Percentiles rank a stretch among this genome's conserved stretches.
These are phyloP conservation scores for Salix udensis DNA, from an alignment of 345 rosid species.

Conservation along the genomic window DNA sequence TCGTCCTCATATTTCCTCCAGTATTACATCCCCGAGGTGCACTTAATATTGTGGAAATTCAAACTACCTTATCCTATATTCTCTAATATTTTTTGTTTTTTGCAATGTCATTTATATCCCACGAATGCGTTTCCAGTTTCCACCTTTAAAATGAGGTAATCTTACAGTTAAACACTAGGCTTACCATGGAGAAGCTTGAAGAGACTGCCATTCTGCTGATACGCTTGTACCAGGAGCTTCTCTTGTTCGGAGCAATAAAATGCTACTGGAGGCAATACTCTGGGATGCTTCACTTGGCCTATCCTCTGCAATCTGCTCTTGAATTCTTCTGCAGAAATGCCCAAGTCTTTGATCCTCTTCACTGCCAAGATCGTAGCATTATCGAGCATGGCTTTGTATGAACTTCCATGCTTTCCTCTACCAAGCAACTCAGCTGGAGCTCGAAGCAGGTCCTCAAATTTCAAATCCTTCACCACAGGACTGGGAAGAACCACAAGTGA, in stretches of 20 bases:
- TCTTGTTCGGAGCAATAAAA: conserved; percentile 60
- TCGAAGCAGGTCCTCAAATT: conserved; percentile 53
- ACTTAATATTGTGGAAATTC: background rate
- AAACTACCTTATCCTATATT: background rate
- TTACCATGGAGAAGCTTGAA: conserved; percentile 58
- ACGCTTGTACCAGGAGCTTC: conserved; percentile 56
- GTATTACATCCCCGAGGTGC: background rate
- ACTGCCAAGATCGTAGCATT: conserved; percentile 40
- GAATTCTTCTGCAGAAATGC: conserved; percentile 40
- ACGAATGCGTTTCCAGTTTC: background rate
- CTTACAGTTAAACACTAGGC: background rate
- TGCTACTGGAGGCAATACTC: conserved; percentile 43
- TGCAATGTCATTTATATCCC: background rate
- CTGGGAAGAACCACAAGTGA: conserved; percentile 44
- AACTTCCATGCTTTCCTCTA: conserved; percentile 60
- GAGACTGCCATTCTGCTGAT: conserved; percentile 51
- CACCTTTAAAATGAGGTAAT: background rate
- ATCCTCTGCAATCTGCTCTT: conserved; percentile 43
- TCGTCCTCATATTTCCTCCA: background rate
- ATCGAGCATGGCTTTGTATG: conserved; percentile 47
- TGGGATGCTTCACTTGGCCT: conserved; percentile 42
- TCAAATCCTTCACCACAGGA: conserved; percentile 32
- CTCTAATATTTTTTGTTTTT: too few species aligned
- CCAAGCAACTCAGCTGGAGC: conserved; percentile 60
- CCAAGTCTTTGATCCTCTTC: conserved; percentile 50